A percentile compares a stretch with the other conserved stretches of the same genome.
Conservation (phyloP, 192 early-diverging fungal species). For the Umbelopsis isabellina region DNA sequence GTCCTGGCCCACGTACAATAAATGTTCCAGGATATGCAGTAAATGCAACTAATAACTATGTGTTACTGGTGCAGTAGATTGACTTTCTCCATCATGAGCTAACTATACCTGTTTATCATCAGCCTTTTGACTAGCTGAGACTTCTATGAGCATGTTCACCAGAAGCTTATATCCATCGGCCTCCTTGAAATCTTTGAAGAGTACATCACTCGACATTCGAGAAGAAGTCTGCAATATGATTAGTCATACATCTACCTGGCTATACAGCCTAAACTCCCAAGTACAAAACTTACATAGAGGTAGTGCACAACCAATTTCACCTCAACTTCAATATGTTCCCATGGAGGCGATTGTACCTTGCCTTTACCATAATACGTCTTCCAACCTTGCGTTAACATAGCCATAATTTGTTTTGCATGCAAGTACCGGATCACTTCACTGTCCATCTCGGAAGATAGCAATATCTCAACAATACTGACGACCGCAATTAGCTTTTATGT, state of each 20-base stretch:
- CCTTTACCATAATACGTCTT: conserved; percentile 4
- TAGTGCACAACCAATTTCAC: background rate
- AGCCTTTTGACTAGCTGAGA: conserved; percentile 7
- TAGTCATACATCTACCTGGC: background rate
- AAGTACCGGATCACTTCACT: conserved; percentile 32
- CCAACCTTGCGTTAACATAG: conserved; percentile 19
- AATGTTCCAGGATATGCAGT: conserved; percentile 39
- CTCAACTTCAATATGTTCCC: conserved; percentile 13
- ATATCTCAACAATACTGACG: conserved; percentile 25
- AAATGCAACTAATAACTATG: conserved; percentile 1
- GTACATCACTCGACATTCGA: background rate
- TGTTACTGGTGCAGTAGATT: background rate
- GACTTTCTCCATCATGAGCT: conserved; percentile 32
- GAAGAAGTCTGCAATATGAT: background rate
- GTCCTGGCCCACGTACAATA: conserved; percentile 54
- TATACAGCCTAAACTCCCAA: no score
- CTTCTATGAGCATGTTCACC: background rate
- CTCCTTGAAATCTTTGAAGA: conserved; percentile 4
- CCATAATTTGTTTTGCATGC: conserved; percentile 26
- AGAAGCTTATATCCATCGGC: background rate
- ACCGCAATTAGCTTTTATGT: no score
- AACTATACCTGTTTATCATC: conserved; percentile 32
- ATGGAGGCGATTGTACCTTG: background rate
- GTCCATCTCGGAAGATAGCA: conserved; percentile 24
- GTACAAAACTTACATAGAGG: background rate